phyloP scores from a whole-genome alignment of 345 rosid species.

The Aquilaria yunnanensis region DNA sequence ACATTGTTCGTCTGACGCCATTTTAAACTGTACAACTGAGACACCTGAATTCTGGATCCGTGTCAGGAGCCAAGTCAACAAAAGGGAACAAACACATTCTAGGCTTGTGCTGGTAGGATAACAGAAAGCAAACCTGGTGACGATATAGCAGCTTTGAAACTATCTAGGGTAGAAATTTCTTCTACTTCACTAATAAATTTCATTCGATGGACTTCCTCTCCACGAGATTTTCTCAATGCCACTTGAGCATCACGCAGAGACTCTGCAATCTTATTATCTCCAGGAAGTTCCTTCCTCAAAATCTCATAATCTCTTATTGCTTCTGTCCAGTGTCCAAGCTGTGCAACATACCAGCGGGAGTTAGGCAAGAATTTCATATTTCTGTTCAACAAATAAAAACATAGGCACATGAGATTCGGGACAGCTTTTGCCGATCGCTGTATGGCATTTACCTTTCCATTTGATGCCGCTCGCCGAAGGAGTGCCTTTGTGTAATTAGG shows the following conservation, averaged over 20 bases:
- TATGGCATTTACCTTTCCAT: conserved; percentile 55
- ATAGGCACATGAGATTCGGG: not conserved
- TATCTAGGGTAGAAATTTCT: conserved; percentile 46
- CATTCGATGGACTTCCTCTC: conserved; percentile 27
- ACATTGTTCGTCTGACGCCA: conserved; percentile 26
- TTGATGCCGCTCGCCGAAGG: conserved; percentile 85
- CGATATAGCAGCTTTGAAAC: conserved; percentile 51
- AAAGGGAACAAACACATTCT: not conserved
- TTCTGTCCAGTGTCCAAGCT: conserved; percentile 83
- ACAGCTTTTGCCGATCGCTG: not conserved
- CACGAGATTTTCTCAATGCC: conserved; percentile 52
- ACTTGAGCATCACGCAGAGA: conserved; percentile 60
- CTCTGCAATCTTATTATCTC: conserved; percentile 73
- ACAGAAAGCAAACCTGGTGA: conserved; percentile 43
- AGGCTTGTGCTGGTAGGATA: not conserved
- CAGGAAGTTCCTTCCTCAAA: conserved; percentile 75
- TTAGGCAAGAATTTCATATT: conserved; percentile 3
- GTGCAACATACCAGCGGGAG: conserved; percentile 16
- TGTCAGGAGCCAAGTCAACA: not conserved
- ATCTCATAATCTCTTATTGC: conserved; percentile 83
- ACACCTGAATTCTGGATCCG: conserved; percentile 27
- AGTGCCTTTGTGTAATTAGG: conserved; percentile 82
- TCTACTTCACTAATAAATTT: conserved; percentile 63
- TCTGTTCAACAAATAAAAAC: not conserved
- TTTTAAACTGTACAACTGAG: conserved; percentile 26